Evolutionary conservation across 768 basidiomycete species (phyloP), one percentile per base, ranked within the genome.

Genomic region (Myochromella boudieri): DNA sequence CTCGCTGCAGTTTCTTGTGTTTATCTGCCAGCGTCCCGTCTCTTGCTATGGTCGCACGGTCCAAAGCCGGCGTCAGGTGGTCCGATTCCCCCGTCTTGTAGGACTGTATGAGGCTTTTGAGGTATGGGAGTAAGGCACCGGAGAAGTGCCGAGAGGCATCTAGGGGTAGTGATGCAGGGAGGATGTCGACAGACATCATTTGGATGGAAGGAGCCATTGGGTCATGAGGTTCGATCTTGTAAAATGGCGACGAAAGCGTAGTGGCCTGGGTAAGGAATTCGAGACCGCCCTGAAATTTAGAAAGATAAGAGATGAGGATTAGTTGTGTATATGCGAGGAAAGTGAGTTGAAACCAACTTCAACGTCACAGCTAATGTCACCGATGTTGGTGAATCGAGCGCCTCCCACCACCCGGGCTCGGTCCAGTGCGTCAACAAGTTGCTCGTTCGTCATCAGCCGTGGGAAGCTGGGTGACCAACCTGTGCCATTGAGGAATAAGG

Each of bases 361-460:
- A n/a, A 91, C 72, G 60, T 97, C 94, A 59, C 93, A 95, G 52
- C 82, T 91, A 28, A 97, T 87, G 60, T 97, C 94, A 1, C 89
- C 91, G 18, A 97, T 77, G 44, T 81, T 85, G 7, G 76, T 75
- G 56, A 85, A 85, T 18, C 87, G 72, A 12, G 72, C 78, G 2
- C 68, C 74, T 6, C 79, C 78, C 1, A 85, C 56, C 6, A 68
- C 60, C 29, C 71, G 69, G 0, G 81, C 85, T 3, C 65, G 69
- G 26, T 66, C 51, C 6, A 85, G 72, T 0, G 82, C 77, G 2
- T 63, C 60, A 0, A 66, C 61, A 6, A 94, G 70, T 52, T 88
- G 82, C 0, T 71, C 70, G 15, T 77, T 88, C 1, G 80, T 79
- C 78, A 95, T 85, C 3, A 95, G 67, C 4, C 89, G 78, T 17